Evolutionary conservation across 2,329 filamentous ascomycete species (phyloP).

Genomic region (Purpureocillium lavendulum): DNA sequence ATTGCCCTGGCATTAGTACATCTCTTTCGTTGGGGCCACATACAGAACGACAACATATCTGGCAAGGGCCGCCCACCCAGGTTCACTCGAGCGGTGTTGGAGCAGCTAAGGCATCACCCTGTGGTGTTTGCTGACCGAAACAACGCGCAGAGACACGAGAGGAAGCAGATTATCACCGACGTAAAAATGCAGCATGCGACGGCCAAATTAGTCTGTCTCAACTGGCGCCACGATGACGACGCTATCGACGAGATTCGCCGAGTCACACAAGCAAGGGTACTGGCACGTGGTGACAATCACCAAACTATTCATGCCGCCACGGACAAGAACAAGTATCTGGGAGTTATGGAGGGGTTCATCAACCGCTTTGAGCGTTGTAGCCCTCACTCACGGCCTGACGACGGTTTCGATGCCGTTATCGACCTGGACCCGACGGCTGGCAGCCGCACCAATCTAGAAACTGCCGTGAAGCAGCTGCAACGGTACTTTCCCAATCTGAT

Average conservation of each 20-base stretch:
- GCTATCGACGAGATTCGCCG: constrained; percentile 64
- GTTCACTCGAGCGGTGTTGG: constrained; percentile 65
- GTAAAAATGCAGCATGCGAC: constrained; percentile 53
- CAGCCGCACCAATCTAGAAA: constrained; percentile 84
- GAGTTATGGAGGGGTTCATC: constrained; percentile 94
- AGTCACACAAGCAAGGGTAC: constrained; percentile 69
- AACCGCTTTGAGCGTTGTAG: constrained; percentile 74
- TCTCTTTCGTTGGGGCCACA: constrained; percentile 84
- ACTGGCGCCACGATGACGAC: constrained; percentile 79
- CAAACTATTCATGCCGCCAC: constrained; percentile 91
- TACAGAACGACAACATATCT: constrained; percentile 94
- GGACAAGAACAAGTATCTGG: constrained; percentile 63
- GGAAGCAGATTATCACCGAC: constrained; percentile 79
- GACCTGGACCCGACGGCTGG: constrained; percentile 68
- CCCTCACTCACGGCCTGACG: constrained; percentile 59
- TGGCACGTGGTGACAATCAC: constrained; percentile 87
- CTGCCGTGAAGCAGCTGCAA: constrained; percentile 62
- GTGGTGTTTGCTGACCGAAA: constrained; percentile 90
- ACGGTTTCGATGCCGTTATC: constrained; percentile 75
- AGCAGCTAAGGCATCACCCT: constrained; percentile 52
- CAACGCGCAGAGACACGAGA: constrained; percentile 82
- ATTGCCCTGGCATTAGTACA: constrained; percentile 72
- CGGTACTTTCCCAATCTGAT: constrained; percentile 72
- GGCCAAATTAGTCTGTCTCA: constrained; percentile 72
- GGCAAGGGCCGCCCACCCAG: constrained; percentile 67